These are phyloP conservation scores for Cytidiella melzeri DNA, from an alignment of 768 basidiomycete species.

Conservation along the genomic window DNA sequence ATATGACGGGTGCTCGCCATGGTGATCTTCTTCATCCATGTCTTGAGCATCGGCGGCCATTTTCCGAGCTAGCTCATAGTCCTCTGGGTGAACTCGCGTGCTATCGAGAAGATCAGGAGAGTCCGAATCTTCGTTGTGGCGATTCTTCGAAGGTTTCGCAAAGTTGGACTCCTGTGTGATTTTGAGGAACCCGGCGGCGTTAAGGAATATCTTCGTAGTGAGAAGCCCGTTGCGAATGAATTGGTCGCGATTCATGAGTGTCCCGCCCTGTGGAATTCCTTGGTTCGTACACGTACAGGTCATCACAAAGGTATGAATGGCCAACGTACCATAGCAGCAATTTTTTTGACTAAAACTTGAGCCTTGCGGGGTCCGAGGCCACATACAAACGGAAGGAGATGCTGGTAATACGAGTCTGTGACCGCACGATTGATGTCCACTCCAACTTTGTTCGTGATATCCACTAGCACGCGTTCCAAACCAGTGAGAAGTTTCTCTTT, in stretches of 20 bases:
- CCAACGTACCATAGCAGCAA: slow-evolving; percentile 60
- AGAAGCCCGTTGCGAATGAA: slow-evolving; percentile 78
- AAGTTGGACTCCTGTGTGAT: slow-evolving; percentile 70
- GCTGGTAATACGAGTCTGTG: slow-evolving; percentile 81
- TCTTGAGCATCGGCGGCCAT: slow-evolving; percentile 98
- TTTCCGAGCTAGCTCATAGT: slow-evolving; percentile 95
- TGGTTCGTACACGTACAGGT: slow-evolving; percentile 10
- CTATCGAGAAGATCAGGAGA: slow-evolving; percentile 87
- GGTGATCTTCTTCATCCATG: slow-evolving; percentile 94
- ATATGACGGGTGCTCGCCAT: slow-evolving; percentile 86
- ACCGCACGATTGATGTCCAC: slow-evolving; percentile 95
- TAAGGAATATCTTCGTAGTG: slow-evolving; percentile 85
- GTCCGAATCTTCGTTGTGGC: slow-evolving; percentile 56
- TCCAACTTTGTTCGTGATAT: slow-evolving; percentile 86
- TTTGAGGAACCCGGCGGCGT: slow-evolving; percentile 86
- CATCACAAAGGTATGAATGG: neutral
- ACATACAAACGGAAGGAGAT: slow-evolving; percentile 83
- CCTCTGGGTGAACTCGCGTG: slow-evolving; percentile 95
- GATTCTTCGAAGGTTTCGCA: slow-evolving; percentile 51
- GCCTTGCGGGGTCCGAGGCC: slow-evolving; percentile 96
- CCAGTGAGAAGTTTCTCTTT: slow-evolving; percentile 72
- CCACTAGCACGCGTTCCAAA: slow-evolving; percentile 84
- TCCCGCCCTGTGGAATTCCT: slow-evolving; percentile 67
- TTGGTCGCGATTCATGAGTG: slow-evolving; percentile 79
- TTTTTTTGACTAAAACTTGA: slow-evolving; percentile 74